Percentiles rank a stretch among this genome's conserved stretches.
These are phyloP conservation scores for Penicillium sclerotiorum DNA, from an alignment of 2,329 filamentous ascomycete species.

Conservation along the genomic window DNA sequence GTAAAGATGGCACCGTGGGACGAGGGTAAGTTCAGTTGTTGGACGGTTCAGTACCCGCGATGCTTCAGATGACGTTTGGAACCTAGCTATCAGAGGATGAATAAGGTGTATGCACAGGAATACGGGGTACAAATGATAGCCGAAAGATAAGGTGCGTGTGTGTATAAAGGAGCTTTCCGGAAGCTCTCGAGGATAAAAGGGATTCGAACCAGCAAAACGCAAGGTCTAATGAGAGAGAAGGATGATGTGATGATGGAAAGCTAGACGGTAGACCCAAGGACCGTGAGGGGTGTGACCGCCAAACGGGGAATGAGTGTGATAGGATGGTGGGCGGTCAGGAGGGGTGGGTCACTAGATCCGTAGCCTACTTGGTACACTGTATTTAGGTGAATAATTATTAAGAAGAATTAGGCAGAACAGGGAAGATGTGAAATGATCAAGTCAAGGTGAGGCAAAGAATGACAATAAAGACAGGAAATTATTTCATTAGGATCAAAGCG, in stretches of 20 bases:
- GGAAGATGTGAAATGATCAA: background rate
- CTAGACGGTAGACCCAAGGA: constrained; percentile 32
- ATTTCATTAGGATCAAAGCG: too few relatives aligned
- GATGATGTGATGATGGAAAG: constrained; percentile 35
- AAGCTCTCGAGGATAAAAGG: too few relatives aligned
- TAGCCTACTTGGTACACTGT: background rate
- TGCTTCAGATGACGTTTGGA: constrained; percentile 1
- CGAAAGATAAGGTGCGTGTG: background rate
- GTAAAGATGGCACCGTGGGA: constrained; percentile 19
- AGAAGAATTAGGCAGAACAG: constrained; percentile 5
- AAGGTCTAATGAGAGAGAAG: constrained; percentile 21
- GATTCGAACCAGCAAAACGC: background rate
- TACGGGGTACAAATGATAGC: too few relatives aligned
- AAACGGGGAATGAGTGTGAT: constrained; percentile 37
- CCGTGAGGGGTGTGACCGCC: constrained; percentile 29
- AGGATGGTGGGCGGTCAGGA: constrained; percentile 34
- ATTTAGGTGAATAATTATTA: background rate
- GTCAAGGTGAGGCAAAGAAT: constrained; percentile 1
- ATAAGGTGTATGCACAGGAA: too few relatives aligned
- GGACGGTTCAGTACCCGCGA: constrained; percentile 10
- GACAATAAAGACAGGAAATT: background rate
- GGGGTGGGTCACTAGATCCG: constrained; percentile 23
- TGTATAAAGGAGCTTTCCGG: constrained; percentile 3
- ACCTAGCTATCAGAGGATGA: constrained; percentile 1
- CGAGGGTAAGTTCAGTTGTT: constrained; percentile 7